Base-by-base conservation (phyloP, 2,329 filamentous ascomycete species). In the Coleophoma crateriformis region DNA sequence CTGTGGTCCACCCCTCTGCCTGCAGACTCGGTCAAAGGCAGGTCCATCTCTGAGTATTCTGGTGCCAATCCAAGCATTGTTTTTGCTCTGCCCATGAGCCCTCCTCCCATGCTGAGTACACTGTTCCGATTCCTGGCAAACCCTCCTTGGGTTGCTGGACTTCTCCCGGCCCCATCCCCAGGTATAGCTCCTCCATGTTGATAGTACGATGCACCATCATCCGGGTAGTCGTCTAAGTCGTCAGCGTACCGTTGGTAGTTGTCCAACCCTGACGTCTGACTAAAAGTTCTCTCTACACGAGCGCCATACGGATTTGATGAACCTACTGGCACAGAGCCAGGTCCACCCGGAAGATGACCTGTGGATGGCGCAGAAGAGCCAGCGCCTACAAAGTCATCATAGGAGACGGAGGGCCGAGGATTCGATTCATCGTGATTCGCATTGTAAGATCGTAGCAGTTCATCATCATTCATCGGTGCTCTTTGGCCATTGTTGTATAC, bases 11-110 rank as follows among this genome's bases (percentile, higher is more conserved):
- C 64, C 41, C 54, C 70, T 59, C 76, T 72, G 44, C 76, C 78
- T 47, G 76, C 80, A 43, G 85, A 73, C 66, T 97, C 90, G 5
- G 92, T 97, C 68, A 99, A 75, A 13, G 94, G 94, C 48, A 99
- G 76, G 66, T 99, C 92, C 94, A 99, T 99, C 71, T 97, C 94
- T 33, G 92, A 96, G 69, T 99, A 97, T 59, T 87, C 79, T 19
- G 79, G 77, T 10, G 82, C 86, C 84, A 96, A 90, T 47, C 94
- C 92, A 53, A 99, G 73, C 77, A 87, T 90, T 66, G 87, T 91
- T 74, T 95, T 97, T 39, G 92, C 87, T 63, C 80, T 85, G 41
- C 91, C 94, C 62, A 96, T 74, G 53, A 97, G 72, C 15, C 92
- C 91, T 53, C 92, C 91, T 53, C 92, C 91, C 62, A 97, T 71